A percentile compares a stretch with the other conserved stretches of the same genome.
Evolutionary conservation across 78 protist genomes (phyloP).

Genomic region (Dictyostelium intermedium): DNA sequence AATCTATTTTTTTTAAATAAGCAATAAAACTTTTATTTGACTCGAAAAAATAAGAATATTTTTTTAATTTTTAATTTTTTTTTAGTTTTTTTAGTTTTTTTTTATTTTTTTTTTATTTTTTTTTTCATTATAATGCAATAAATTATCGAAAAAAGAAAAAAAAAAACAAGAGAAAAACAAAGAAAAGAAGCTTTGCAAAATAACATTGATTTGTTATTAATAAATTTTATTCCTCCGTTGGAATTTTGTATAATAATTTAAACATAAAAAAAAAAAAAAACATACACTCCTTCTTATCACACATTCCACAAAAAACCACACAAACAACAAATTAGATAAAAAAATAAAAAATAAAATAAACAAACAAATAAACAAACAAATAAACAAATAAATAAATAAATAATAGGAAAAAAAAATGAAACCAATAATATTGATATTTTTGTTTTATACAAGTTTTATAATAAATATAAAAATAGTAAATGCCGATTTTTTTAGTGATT

Average conservation of each 20-base stretch:
- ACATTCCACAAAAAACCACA: not conserved
- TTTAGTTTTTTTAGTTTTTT: not conserved
- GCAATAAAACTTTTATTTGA: not conserved
- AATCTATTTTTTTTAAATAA: no score
- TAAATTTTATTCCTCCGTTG: not conserved
- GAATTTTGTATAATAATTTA: not conserved
- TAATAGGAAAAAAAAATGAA: no score
- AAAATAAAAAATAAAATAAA: not conserved
- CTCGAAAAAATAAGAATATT: not conserved
- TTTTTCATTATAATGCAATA: not conserved
- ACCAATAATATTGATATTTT: not conserved
- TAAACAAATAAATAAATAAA: not conserved
- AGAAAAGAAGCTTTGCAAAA: not conserved
- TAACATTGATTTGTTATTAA: not conserved
- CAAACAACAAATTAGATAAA: not conserved
- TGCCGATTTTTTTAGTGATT: slow-evolving; percentile 51
- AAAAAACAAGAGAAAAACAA: no score
- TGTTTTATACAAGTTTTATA: not conserved
- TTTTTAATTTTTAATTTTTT: no score
- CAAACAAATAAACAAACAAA: not conserved
- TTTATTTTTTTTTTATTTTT: slow-evolving; percentile 1
- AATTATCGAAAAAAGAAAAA: no score
- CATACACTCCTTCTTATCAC: not conserved
- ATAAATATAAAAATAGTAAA: not conserved
- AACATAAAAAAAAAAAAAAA: not conserved